phyloP scores from a whole-genome alignment of 257 asterid species.

The Gynochthodes officinalis region DNA sequence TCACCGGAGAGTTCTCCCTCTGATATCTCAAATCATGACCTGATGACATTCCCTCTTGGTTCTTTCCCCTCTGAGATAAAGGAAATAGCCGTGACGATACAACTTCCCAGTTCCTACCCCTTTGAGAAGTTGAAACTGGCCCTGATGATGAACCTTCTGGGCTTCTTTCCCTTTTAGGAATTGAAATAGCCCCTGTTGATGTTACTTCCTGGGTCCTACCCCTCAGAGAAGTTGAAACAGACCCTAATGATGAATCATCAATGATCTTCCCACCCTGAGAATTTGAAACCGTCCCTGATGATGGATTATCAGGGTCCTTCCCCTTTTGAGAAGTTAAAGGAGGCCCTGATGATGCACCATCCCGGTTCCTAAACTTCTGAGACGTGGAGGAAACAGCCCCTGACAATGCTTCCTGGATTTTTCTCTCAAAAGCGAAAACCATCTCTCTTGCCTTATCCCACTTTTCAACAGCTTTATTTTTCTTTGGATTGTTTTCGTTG shows the following conservation, averaged over 20 bases:
- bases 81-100: constrained; percentile 3
- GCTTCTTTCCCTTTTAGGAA: constrained; percentile 3
- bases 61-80: constrained; percentile 2
- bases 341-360: constrained; percentile 15
- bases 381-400: background rate
- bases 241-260: background rate
- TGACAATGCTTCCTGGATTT: constrained; percentile 3
- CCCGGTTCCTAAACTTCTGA: constrained; percentile 13
- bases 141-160: background rate
- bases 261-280: constrained; percentile 8
- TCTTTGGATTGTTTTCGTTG: constrained; percentile 8
- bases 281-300: constrained; percentile 7
- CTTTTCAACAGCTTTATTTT: constrained; percentile 11
- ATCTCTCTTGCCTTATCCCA: constrained; percentile 41
- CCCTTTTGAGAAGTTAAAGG: background rate
- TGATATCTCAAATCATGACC: constrained; percentile 8
- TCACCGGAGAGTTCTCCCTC: constrained; percentile 16
- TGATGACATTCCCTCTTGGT: background rate
- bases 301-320: background rate
- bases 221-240: background rate
- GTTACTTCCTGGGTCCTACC: constrained; percentile 18
- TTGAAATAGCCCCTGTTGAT: background rate
- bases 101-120: constrained; percentile 9
- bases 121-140: constrained; percentile 17
- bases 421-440: constrained; percentile 11